Conservation (phyloP, 2,329 filamentous ascomycete genomes). For the Delphinella strobiligena region DNA sequence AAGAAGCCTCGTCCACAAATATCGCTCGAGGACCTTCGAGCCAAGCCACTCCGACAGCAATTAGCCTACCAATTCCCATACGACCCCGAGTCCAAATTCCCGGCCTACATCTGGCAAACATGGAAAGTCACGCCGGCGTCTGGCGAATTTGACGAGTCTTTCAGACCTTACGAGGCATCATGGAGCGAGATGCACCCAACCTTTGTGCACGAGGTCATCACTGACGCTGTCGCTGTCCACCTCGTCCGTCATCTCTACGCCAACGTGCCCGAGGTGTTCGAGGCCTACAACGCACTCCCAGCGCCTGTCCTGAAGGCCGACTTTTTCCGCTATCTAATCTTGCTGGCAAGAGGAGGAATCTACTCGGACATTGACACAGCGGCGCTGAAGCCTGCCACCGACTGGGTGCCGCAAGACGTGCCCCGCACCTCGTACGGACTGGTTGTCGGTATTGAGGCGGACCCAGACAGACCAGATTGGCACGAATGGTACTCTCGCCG, state of each 20-base stretch:
- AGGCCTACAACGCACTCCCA: constrained; percentile 37
- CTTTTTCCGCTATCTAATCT: constrained; percentile 56
- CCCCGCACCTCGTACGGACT: constrained; percentile 69
- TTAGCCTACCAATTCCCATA: constrained; percentile 91
- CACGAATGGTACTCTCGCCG: constrained; percentile 88
- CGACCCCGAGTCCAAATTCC: constrained; percentile 77
- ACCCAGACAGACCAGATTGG: constrained; percentile 89
- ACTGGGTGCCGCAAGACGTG: constrained; percentile 76
- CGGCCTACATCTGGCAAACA: constrained; percentile 98
- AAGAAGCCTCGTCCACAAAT: constrained; percentile 45
- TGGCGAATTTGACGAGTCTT: constrained; percentile 58
- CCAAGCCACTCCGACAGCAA: constrained; percentile 63
- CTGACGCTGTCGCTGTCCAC: constrained; percentile 74
- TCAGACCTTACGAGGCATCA: constrained; percentile 74
- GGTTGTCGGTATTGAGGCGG: constrained; percentile 89
- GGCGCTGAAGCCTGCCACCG: constrained; percentile 67
- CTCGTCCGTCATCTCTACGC: constrained; percentile 80
- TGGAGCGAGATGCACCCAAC: constrained; percentile 81
- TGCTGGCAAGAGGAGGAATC: constrained; percentile 66
- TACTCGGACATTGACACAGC: constrained; percentile 79
- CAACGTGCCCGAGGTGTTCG: constrained; percentile 40
- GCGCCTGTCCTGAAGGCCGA: constrained; percentile 48
- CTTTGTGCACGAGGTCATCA: constrained; percentile 94
- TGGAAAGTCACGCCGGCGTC: constrained; percentile 83
- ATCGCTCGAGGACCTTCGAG: constrained; percentile 55